Evolutionary conservation across 2,329 filamentous ascomycete genomes (phyloP).

Genomic region (Hysterium pulicare): DNA sequence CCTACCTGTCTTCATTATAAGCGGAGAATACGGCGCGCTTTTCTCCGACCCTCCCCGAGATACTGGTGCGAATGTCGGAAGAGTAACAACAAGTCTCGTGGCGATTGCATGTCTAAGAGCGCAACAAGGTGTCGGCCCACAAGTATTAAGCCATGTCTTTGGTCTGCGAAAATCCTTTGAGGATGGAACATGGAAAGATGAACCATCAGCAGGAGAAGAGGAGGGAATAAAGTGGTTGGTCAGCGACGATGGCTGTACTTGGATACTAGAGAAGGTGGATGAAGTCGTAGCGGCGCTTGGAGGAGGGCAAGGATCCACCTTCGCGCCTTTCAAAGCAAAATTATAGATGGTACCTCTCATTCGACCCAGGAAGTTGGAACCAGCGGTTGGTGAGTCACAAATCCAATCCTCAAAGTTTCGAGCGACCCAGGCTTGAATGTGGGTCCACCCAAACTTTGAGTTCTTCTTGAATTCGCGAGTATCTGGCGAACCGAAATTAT

Average conservation of each 20-base stretch:
- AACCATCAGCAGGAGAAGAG: conserved; percentile 36
- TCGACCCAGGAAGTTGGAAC: neutral
- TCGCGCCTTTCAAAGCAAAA: conserved; percentile 10
- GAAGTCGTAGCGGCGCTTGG: conserved; percentile 44
- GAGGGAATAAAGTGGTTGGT: conserved; percentile 59
- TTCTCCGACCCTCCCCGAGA: conserved; percentile 62
- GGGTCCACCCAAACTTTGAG: neutral
- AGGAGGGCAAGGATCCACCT: conserved; percentile 8
- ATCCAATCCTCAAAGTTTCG: too few species aligned
- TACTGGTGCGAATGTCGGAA: conserved; percentile 55
- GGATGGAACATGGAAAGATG: conserved; percentile 56
- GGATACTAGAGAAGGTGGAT: conserved; percentile 59
- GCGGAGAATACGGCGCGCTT: conserved; percentile 69
- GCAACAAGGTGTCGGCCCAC: conserved; percentile 78
- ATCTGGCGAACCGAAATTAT: neutral
- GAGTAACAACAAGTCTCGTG: conserved; percentile 69
- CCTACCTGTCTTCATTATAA: conserved; percentile 74
- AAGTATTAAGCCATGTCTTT: conserved; percentile 78
- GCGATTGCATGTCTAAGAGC: conserved; percentile 72
- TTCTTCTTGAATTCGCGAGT: neutral
- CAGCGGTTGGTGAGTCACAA: too few species aligned
- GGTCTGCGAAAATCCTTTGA: conserved; percentile 73
- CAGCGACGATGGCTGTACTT: conserved; percentile 58
- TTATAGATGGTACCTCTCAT: conserved; percentile 3
- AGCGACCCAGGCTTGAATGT: too few species aligned